These are phyloP conservation scores for Globisporangium barbulae DNA, from an alignment of 352 stramenopile species.

Conservation along the genomic window DNA sequence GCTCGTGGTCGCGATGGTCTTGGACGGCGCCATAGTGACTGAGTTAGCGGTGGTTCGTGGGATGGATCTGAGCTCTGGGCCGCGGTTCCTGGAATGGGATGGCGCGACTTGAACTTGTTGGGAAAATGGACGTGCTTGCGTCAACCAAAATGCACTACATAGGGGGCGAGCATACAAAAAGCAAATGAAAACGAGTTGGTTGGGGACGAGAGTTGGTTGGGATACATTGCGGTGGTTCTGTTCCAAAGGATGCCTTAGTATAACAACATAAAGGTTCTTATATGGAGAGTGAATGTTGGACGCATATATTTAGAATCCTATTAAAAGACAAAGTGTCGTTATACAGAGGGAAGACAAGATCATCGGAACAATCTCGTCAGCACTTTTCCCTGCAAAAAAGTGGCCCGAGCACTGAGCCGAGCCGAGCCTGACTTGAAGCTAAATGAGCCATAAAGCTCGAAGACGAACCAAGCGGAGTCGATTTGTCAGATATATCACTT, in stretches of 20 bases:
- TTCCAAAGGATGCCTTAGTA: neutral
- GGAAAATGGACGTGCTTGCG: constrained; percentile 3
- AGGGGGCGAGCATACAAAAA: neutral
- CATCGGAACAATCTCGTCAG: no score
- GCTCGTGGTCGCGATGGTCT: constrained; percentile 26
- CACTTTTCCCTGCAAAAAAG: no score
- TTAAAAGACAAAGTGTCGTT: no score
- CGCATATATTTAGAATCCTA: neutral
- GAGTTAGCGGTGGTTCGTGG: neutral
- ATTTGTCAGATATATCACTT: no score
- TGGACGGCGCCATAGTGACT: neutral
- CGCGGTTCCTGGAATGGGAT: constrained; percentile 2
- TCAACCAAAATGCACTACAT: constrained; percentile 10
- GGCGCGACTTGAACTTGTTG: constrained; percentile 11
- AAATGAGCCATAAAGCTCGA: no score
- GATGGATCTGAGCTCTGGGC: neutral
- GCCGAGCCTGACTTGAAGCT: no score
- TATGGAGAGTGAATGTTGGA: neutral
- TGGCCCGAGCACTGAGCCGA: no score
- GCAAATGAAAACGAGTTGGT: neutral
- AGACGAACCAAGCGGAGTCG: no score
- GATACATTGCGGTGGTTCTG: constrained; percentile 8
- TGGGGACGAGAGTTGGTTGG: constrained; percentile 5
- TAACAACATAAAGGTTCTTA: neutral
- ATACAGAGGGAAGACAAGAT: no score